Evolutionary conservation across 2,329 filamentous ascomycete species (phyloP), one percentile per base, ranked within the genome.

Genomic region (Trichoderma simmonsii): DNA sequence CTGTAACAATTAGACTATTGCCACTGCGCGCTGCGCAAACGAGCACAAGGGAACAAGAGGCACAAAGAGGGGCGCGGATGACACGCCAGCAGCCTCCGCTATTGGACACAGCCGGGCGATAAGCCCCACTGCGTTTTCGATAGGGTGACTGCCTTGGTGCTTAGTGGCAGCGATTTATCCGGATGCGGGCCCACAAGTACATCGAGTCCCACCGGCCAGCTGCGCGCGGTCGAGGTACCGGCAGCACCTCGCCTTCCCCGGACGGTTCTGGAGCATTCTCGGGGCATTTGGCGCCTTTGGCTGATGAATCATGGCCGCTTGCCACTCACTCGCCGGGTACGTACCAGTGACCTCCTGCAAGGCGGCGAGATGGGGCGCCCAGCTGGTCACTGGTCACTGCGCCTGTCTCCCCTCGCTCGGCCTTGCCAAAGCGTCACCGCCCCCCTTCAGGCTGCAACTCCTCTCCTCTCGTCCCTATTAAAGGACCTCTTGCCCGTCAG

Each of bases 261-360:
- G 65, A 73, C 72, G 75, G 56, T 82, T 83, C 81, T 83, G 81
- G 81, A 82, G 80, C 79, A 78, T 83, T 83, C 81, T 75, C 32
- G 32, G 51, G 75, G 69, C 75, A 71, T 78, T 78, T 79, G 77
- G 81, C 76, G 69, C 74, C 73, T 78, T 78, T 78, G 77, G 81
- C 76, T 79, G 75, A 80, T 81, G 80, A 81, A 81, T 82, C 80
- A 82, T 32, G 26, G 26, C 63, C 57, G 67, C 59, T 54, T 69
- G 68, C 68, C 70, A 72, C 63, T 56, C 39, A 60, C 66, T 32
- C 57, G 28, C 18, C 34, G 21, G 21, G 51, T 36, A 57, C 32
- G 64, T 67, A 30, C 21, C 64, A 67, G 64, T 67, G 64, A 67
- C 64, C 32, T 67, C 51, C 64, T 36, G 32, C 64, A 39, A 18